phyloP scores from a whole-genome alignment of 495 filamentous ascomycete genomes.

The Aspergillus affinis region DNA sequence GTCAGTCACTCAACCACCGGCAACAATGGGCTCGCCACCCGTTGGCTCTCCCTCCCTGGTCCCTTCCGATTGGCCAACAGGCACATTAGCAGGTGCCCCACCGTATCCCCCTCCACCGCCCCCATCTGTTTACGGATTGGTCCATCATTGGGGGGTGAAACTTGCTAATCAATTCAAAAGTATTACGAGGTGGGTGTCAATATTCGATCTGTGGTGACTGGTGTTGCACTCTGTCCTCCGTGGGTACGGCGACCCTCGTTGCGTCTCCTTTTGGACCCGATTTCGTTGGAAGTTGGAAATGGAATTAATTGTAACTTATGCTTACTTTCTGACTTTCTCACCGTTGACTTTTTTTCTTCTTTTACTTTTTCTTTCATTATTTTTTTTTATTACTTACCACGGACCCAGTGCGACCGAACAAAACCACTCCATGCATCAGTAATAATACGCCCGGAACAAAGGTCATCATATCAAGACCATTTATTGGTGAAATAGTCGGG shows the following conservation, averaged over 20 bases:
- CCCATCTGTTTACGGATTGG: conserved; percentile 6
- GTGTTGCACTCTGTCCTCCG: too few species aligned
- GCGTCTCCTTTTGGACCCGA: too few species aligned
- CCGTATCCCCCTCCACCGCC: background rate
- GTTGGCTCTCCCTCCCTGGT: background rate
- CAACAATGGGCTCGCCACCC: conserved; percentile 9
- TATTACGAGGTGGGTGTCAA: too few species aligned
- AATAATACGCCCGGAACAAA: too few species aligned
- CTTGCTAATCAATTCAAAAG: background rate
- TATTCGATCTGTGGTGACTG: too few species aligned
- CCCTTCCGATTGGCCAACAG: background rate
- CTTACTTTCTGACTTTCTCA: background rate
- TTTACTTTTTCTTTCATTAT: too few species aligned
- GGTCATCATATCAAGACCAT: too few species aligned
- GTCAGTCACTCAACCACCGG: conserved; percentile 7
- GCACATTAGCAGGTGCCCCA: conserved; percentile 2
- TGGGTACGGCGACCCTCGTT: too few species aligned
- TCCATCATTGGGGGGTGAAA: background rate
- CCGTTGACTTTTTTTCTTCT: too few species aligned
- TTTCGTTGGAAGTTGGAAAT: background rate
- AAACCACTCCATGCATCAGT: background rate
- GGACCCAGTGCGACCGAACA: background rate
- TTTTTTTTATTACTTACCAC: too few species aligned
- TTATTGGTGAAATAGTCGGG: background rate
- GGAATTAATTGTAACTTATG: background rate